A percentile compares a stretch with the other conserved stretches of the same genome.
phyloP scores from a whole-genome alignment of 176 grass and related monocot species.

The Rhynchospora pubera region DNA sequence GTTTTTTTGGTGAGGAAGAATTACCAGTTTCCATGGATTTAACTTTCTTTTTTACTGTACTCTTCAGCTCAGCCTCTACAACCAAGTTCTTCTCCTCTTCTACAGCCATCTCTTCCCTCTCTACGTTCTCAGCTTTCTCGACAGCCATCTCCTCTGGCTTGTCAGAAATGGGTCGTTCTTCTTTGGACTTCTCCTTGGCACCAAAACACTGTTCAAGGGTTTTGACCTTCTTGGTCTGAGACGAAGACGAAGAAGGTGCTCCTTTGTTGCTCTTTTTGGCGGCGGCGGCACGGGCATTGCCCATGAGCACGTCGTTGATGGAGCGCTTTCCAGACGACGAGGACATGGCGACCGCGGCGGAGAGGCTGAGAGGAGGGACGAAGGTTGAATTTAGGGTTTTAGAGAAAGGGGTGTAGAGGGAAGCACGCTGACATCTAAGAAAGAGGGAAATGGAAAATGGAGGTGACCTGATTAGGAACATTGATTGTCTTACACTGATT shows the following conservation, averaged over 20 bases:
- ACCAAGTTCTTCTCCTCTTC: not conserved
- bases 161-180: conserved; percentile 23
- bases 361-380: not conserved
- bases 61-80: conserved; percentile 11
- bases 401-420: conserved; percentile 17
- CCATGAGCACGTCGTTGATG: conserved; percentile 91
- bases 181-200: conserved; percentile 16
- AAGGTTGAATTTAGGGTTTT: conserved; percentile 43
- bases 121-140: not conserved
- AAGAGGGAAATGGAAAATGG: conserved; percentile 26
- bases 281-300: conserved; percentile 56
- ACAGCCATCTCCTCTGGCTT: not conserved
- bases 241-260: conserved; percentile 16
- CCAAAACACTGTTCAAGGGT: conserved; percentile 19
- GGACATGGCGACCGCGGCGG: conserved; percentile 34
- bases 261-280: conserved; percentile 48
- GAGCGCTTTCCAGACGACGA: conserved; percentile 49
- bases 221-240: conserved; percentile 48
- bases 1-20: conserved; percentile 33
- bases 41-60: not conserved
- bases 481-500: conserved; percentile 29
- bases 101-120: not conserved
- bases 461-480: conserved; percentile 42
- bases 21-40: not conserved
- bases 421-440: conserved; percentile 18